Percentiles rank a stretch among this genome's conserved stretches.
Conservation (phyloP, 345 rosid genomes). For the Salix exigua region DNA sequence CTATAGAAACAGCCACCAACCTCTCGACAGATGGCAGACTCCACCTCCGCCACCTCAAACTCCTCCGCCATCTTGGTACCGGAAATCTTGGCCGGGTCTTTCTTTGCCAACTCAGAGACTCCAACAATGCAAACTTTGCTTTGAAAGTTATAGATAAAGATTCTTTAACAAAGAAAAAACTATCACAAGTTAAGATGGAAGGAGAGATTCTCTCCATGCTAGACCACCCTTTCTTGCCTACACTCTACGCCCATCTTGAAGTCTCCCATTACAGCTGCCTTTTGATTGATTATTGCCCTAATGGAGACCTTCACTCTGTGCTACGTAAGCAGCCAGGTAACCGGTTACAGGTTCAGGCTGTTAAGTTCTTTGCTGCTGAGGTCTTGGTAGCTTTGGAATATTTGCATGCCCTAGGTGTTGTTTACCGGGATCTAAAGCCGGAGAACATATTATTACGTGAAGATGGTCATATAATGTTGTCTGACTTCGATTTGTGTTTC, state of each 20-base stretch:
- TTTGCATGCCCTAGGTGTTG: slow-evolving; percentile 88
- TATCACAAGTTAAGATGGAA: slow-evolving; percentile 81
- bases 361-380: slow-evolving; percentile 91
- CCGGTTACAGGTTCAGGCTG: slow-evolving; percentile 64
- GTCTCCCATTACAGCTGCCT: slow-evolving; percentile 82
- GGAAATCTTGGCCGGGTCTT: slow-evolving; percentile 92
- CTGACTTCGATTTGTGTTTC: slow-evolving; percentile 87
- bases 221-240: slow-evolving; percentile 91
- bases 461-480: slow-evolving; percentile 98
- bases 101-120: slow-evolving; percentile 54
- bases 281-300: slow-evolving; percentile 93
- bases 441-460: slow-evolving; percentile 85
- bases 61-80: slow-evolving; percentile 66
- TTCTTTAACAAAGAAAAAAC: slow-evolving; percentile 66
- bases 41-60: slow-evolving; percentile 67
- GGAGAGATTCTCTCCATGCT: slow-evolving; percentile 72
- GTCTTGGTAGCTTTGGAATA: slow-evolving; percentile 90
- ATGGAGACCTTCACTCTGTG: slow-evolving; percentile 85
- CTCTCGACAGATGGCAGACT: slow-evolving; percentile 15
- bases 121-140: slow-evolving; percentile 34
- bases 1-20: not conserved
- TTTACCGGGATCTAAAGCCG: slow-evolving; percentile 94
- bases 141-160: slow-evolving; percentile 94
- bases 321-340: slow-evolving; percentile 59
- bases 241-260: slow-evolving; percentile 81